Evolutionary conservation across 352 stramenopile genomes (phyloP), one percentile per base, ranked within the genome.

Genomic region (Globisporangium camurandrum): DNA sequence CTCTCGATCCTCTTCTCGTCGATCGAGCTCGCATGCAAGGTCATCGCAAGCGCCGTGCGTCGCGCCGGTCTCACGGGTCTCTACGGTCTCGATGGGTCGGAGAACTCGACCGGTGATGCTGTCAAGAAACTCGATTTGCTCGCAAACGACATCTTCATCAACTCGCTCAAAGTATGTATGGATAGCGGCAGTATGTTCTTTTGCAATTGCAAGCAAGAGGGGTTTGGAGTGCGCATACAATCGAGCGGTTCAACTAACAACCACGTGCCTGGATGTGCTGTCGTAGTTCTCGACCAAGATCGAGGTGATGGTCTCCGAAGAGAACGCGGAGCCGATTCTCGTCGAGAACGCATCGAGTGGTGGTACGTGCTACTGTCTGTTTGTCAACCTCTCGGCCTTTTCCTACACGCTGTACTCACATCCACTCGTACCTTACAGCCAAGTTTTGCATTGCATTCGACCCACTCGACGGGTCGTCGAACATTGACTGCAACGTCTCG

Each of bases 401-500:
- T n/a, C n/a, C n/a, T n/a, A n/a, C n/a, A n/a, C n/a, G n/a, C n/a
- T n/a, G n/a, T n/a, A n/a, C n/a, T n/a, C n/a, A n/a, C n/a, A n/a
- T n/a, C n/a, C n/a, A n/a, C n/a, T n/a, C n/a, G n/a, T n/a, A n/a
- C n/a, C 33, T 19, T 33, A 37, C 53, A 93, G 87, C 83, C 64
- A 92, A 97, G 73, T 99, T 97, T 84, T 98, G 93, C 73, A 97
- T 99, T 55, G 95, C 93, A 8, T 99, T 99, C 59, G 97, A 99
- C 66, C 97, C 97, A 42, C 76, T 99, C 0, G 97, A 99, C 66
- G 97, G 97, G 40, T 98, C 93, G 20, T 98, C 87, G 44, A 99
- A 99, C 75, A 99, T 99, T 88, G 97, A 99, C 72, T 99, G 96
- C 69, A 99, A 99, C 66, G 95, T 99, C 28, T 98, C 93, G 41